Evolutionary conservation across 2,329 filamentous ascomycete genomes (phyloP).

Genomic region (Trichoderma afroharzianum): DNA sequence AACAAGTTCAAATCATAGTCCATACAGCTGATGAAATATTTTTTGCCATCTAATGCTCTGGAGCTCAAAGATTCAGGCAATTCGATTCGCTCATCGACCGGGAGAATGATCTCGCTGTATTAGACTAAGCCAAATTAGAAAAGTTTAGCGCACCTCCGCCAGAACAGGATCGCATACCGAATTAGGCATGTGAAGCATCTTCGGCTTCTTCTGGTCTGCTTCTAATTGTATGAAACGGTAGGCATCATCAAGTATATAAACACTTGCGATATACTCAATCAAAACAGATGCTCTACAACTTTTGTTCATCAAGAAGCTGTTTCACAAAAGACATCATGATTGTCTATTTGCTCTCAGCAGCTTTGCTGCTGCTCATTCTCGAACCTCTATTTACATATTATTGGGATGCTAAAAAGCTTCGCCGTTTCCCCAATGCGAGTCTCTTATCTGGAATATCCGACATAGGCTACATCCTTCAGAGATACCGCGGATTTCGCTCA

Average conservation of each 20-base stretch:
- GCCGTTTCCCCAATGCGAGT: neutral
- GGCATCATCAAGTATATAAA: neutral
- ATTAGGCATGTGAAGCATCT: neutral
- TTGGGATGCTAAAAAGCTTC: neutral
- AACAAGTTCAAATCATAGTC: neutral
- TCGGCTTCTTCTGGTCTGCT: neutral
- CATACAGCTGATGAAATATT: neutral
- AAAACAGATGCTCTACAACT: neutral
- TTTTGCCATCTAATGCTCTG: neutral
- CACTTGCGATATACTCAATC: neutral
- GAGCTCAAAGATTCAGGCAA: neutral
- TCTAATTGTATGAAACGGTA: neutral
- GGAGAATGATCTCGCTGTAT: neutral
- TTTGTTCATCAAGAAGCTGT: neutral
- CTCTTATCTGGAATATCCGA: neutral
- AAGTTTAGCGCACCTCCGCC: neutral
- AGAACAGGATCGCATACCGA: neutral
- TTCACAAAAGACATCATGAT: neutral
- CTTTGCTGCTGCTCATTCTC: neutral
- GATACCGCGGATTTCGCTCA: neutral
- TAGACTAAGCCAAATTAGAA: neutral
- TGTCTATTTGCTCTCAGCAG: neutral
- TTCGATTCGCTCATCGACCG: neutral
- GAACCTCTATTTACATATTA: neutral
- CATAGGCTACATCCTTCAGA: neutral